These are phyloP conservation scores for Kwoniella bestiolae DNA, from an alignment of 768 basidiomycete genomes.

Conservation along the genomic window DNA sequence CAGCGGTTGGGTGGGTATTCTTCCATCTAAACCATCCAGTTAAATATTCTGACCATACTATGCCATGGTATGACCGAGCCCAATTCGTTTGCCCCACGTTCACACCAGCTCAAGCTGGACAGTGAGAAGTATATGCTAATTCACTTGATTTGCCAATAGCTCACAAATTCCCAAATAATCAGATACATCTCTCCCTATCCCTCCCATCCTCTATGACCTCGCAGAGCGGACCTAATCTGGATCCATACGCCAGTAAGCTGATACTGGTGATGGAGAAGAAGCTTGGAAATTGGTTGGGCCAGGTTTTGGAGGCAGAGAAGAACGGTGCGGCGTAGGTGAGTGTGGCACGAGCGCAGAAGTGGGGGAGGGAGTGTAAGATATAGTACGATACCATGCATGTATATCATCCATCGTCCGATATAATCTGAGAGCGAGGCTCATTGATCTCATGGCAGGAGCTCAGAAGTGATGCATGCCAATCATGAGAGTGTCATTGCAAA, in stretches of 20 bases:
- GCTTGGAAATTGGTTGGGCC: slow-evolving; percentile 39
- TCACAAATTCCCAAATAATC: slow-evolving; percentile 43
- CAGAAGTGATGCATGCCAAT: not conserved
- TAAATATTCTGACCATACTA: too few species aligned
- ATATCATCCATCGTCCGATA: not conserved
- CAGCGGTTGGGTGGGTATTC: slow-evolving; percentile 43
- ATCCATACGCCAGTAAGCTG: slow-evolving; percentile 41
- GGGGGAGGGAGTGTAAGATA: not conserved
- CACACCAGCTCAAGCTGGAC: too few species aligned
- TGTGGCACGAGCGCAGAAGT: not conserved
- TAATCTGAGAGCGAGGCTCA: not conserved
- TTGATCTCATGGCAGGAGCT: not conserved
- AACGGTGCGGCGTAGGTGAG: not conserved
- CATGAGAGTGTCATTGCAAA: not conserved
- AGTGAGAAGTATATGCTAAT: too few species aligned
- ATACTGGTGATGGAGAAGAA: slow-evolving; percentile 50
- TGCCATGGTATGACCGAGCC: too few species aligned
- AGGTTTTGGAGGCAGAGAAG: slow-evolving; percentile 25
- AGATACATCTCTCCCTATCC: slow-evolving; percentile 49
- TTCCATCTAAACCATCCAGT: not conserved
- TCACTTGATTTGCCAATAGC: slow-evolving; percentile 32
- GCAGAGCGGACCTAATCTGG: slow-evolving; percentile 34
- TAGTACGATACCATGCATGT: slow-evolving; percentile 14
- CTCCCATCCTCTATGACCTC: slow-evolving; percentile 38
- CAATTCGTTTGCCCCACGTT: too few species aligned